Percentiles rank a stretch among this genome's conserved stretches.
These are phyloP conservation scores for Clavispora santaluciae DNA, from an alignment of 805 yeast species.

Conservation along the genomic window DNA sequence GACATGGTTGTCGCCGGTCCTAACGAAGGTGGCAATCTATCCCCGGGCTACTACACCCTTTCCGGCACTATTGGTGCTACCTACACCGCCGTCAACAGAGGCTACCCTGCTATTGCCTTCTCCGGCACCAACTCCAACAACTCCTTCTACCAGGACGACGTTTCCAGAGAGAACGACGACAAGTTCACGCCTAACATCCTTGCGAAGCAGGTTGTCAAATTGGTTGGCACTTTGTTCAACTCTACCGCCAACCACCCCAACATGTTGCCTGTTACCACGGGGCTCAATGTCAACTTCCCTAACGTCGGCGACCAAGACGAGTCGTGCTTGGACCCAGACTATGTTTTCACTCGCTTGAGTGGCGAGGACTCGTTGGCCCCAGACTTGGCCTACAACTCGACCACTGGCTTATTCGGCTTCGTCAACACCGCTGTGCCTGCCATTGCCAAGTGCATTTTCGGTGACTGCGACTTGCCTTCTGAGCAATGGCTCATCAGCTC, in stretches of 20 bases:
- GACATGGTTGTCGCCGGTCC: conserved; percentile 26
- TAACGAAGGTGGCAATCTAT: conserved; percentile 27
- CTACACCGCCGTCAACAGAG: conserved; percentile 22
- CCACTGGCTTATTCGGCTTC: conserved; percentile 26
- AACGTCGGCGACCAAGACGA: conserved; percentile 11
- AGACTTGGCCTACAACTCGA: conserved; percentile 34
- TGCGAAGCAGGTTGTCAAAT: conserved; percentile 21
- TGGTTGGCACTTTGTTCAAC: conserved; percentile 17
- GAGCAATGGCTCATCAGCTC: conserved; percentile 21
- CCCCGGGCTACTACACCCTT: conserved; percentile 24
- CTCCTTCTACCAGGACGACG: conserved; percentile 23
- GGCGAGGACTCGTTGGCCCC: conserved; percentile 34
- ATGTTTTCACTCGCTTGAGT: conserved; percentile 41
- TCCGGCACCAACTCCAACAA: conserved; percentile 23
- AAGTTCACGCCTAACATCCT: conserved; percentile 22
- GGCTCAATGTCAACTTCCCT: conserved; percentile 25
- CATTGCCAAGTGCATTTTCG: conserved; percentile 34
- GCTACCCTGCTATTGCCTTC: conserved; percentile 24
- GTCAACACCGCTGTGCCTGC: conserved; percentile 22
- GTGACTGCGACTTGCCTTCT: conserved; percentile 21
- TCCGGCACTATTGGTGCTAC: conserved; percentile 25
- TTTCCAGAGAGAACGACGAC: conserved; percentile 13
- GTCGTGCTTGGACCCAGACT: conserved; percentile 39
- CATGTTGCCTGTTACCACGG: conserved; percentile 19
- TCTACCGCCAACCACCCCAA: conserved; percentile 11